Conservation (phyloP, 805 yeast genomes). For the Candida peoriensis region DNA sequence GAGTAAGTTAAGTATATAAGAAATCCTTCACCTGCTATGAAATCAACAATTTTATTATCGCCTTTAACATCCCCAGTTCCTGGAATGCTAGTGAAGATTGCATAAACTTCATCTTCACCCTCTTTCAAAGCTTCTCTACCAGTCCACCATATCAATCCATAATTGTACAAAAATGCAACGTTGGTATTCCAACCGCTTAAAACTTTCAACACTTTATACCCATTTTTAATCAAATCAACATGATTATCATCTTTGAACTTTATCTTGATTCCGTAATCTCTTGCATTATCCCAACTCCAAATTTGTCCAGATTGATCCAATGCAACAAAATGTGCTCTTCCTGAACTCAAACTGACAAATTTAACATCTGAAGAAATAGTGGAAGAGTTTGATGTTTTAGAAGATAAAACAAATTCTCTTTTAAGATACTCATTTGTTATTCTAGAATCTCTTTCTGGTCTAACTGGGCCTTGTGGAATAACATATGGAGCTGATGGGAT, state of each 20-base stretch:
- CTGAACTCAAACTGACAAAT: slow-evolving; percentile 51
- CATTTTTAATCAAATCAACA: slow-evolving; percentile 22
- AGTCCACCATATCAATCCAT: slow-evolving; percentile 60
- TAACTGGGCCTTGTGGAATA: neutral
- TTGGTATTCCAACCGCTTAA: slow-evolving; percentile 67
- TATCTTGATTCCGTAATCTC: slow-evolving; percentile 40
- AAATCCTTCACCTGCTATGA: slow-evolving; percentile 47
- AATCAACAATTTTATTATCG: slow-evolving; percentile 41
- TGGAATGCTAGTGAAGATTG: slow-evolving; percentile 20
- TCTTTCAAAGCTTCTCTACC: slow-evolving; percentile 26
- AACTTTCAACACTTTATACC: slow-evolving; percentile 37
- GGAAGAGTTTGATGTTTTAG: neutral
- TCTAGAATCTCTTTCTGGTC: neutral
- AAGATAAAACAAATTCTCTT: neutral
- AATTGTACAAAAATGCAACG: slow-evolving; percentile 40
- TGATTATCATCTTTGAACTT: slow-evolving; percentile 28
- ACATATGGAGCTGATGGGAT: neutral
- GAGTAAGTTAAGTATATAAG: slow-evolving; percentile 43
- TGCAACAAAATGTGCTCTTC: slow-evolving; percentile 61
- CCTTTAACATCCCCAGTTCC: slow-evolving; percentile 32
- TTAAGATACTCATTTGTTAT: neutral
- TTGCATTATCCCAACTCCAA: slow-evolving; percentile 59
- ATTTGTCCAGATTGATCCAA: slow-evolving; percentile 43
- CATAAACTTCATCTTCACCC: slow-evolving; percentile 15
- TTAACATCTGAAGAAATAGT: slow-evolving; percentile 18